These are phyloP conservation scores for Lupinus albus DNA, from an alignment of 306 rosid genomes.

Conservation along the genomic window DNA sequence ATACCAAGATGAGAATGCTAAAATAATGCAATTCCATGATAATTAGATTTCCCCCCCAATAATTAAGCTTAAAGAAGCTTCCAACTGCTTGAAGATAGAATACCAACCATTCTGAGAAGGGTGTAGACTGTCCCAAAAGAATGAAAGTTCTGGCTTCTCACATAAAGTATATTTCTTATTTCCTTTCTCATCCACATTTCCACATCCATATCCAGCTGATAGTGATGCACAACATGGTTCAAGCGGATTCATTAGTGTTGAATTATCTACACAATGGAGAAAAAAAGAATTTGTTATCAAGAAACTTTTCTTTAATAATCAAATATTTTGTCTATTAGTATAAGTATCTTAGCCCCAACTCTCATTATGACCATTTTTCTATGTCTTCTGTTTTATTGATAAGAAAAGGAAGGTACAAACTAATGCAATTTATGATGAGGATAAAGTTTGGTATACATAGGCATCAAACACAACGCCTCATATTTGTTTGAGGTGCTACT, in stretches of 20 bases:
- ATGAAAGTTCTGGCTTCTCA: slow-evolving; percentile 35
- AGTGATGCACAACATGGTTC: slow-evolving; percentile 41
- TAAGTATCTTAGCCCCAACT: background rate
- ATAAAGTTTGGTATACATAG: background rate
- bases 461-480: no score
- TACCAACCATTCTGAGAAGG: slow-evolving; percentile 45
- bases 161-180: slow-evolving; percentile 35
- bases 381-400: background rate
- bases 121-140: slow-evolving; percentile 51
- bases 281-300: background rate
- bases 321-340: no score
- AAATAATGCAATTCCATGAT: no score
- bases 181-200: slow-evolving; percentile 38
- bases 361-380: background rate
- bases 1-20: no score
- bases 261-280: background rate
- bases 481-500: background rate
- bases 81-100: background rate
- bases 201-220: slow-evolving; percentile 18
- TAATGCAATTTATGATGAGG: no score
- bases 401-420: no score
- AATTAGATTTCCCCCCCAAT: no score
- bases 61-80: background rate
- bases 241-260: slow-evolving; percentile 45
- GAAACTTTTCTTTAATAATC: background rate